phyloP scores from a whole-genome alignment of 2,329 filamentous ascomycete genomes.

The Cordyceps militaris region DNA sequence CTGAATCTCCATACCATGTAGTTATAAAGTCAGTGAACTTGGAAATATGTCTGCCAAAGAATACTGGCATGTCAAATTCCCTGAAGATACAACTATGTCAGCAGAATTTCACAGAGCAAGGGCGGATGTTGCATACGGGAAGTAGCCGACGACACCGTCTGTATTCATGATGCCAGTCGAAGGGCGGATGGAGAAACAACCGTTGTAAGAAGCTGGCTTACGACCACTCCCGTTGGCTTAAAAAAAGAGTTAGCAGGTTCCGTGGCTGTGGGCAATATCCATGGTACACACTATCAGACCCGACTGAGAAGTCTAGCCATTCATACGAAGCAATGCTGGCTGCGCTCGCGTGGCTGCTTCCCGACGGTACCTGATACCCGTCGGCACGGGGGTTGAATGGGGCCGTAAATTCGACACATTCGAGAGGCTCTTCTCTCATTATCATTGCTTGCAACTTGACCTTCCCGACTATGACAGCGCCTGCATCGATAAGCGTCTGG shows the following conservation, averaged over 20 bases:
- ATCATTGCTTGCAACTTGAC: slow-evolving; percentile 15
- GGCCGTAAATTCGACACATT: slow-evolving; percentile 14
- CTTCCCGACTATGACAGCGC: slow-evolving; percentile 16
- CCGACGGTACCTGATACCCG: slow-evolving; percentile 14
- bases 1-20: background rate
- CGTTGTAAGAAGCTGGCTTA: background rate
- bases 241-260: slow-evolving; percentile 9
- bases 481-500: slow-evolving; percentile 9
- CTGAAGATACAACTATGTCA: background rate
- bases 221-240: slow-evolving; percentile 15
- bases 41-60: background rate
- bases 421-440: slow-evolving; percentile 14
- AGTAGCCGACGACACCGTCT: background rate
- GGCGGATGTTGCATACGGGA: background rate
- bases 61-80: background rate
- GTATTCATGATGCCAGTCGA: background rate
- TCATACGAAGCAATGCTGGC: slow-evolving; percentile 13
- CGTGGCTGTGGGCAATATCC: slow-evolving; percentile 7
- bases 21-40: background rate
- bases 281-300: slow-evolving; percentile 9
- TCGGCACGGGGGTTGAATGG: slow-evolving; percentile 17
- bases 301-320: slow-evolving; percentile 12
- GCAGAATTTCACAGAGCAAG: background rate
- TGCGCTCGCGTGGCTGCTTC: slow-evolving; percentile 14
- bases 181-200: background rate